Evolutionary conservation across 768 basidiomycete genomes (phyloP), one percentile per base, ranked within the genome.

Genomic region (Termitomyces sp.): DNA sequence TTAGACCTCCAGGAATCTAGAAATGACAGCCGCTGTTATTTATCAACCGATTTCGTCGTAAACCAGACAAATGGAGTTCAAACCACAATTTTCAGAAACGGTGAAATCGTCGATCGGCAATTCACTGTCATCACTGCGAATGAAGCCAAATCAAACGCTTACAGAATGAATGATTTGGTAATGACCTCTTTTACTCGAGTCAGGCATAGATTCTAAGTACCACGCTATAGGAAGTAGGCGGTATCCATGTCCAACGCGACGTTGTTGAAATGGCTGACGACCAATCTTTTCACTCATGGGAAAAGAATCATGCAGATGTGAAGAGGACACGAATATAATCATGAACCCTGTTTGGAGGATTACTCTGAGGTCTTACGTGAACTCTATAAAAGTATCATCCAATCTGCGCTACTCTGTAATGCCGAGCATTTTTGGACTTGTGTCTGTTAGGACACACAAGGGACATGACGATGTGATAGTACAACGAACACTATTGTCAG

Each of bases 191-290:
- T 2, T 26, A 30, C 30, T 33, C 20, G 10, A 47, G 28, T 24
- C 10, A 16, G 30, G 28, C 3, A 36, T 10, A 28, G 3, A 20
- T 4, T 50, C 28, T 55, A 16, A 61, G 24, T 26, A 18, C n/a
- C 13, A 48, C 18, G 14, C 18, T 18, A n/a, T 40, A 48, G 63
- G 60, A 64, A 14, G 49, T 42, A 28, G 55, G 55, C 9, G 63
- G 59, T 14, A 54, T 64, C 22, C 60, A 58, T 52, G 36, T 64
- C 13, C 63, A 64, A 32, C 60, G 60, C 13, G 63, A 64, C 22
- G 60, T 64, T 13, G 60, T 63, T 1, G 55, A 60, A 8, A 61
- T 56, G 51, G 49, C 56, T 33, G 63, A 64, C 40, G 63, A 64
- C 26, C 60, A 59, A 20, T 64, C 60, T n/a, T 30, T 56, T 24